These are phyloP conservation scores for Mycena epipterygia DNA, from an alignment of 768 basidiomycete species.

Conservation along the genomic window DNA sequence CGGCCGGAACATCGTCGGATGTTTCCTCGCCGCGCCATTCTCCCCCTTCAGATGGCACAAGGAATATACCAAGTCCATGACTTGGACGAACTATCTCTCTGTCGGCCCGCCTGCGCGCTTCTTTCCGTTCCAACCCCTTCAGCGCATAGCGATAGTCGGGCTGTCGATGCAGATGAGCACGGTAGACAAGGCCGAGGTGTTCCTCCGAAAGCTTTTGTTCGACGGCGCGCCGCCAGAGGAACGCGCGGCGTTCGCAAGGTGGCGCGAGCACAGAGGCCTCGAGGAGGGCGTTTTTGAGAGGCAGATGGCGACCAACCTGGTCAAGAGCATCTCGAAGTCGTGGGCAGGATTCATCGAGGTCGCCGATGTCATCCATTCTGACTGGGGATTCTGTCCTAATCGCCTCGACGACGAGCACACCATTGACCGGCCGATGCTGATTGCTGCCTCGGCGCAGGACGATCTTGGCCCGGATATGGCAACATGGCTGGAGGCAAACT, in stretches of 20 bases:
- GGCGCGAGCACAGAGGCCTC: conserved; percentile 56
- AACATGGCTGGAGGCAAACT: conserved; percentile 61
- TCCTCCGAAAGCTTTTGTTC: conserved; percentile 55
- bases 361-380: conserved; percentile 58
- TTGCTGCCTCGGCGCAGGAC: conserved; percentile 61
- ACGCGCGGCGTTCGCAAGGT: conserved; percentile 52
- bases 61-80: conserved; percentile 60
- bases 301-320: conserved; percentile 55
- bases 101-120: conserved; percentile 59
- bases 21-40: conserved; percentile 62
- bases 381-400: conserved; percentile 64
- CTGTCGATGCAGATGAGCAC: conserved; percentile 54
- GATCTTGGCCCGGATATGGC: conserved; percentile 59
- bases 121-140: conserved; percentile 56
- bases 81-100: conserved; percentile 61
- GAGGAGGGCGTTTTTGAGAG: conserved; percentile 60
- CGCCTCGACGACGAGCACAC: conserved; percentile 60
- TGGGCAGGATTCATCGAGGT: conserved; percentile 68
- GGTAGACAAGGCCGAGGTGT: conserved; percentile 55
- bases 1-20: conserved; percentile 59
- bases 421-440: conserved; percentile 55
- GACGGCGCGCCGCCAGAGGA: conserved; percentile 54
- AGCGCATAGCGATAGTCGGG: conserved; percentile 46
- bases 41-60: conserved; percentile 63
- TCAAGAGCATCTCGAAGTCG: conserved; percentile 61